Base-by-base conservation (phyloP, 129 eudicot genomes). In the Chrysanthemum seticuspe region DNA sequence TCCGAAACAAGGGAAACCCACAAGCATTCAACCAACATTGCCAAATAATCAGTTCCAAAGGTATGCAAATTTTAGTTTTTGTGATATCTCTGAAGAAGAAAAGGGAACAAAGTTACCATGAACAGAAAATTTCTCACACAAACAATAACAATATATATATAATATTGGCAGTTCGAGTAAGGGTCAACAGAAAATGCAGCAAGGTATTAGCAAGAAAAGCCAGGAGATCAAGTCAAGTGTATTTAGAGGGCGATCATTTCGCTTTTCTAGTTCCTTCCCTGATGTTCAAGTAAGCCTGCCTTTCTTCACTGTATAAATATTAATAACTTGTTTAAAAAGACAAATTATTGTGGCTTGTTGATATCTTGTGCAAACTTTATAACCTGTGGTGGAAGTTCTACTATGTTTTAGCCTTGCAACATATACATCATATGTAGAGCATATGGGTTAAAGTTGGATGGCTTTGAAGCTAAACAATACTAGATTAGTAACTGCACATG, bases 201-300 rank as follows among this genome's bases (percentile, higher is more conserved):
- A 36, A 62, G 51, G 70, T 62, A 19, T 73, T 34, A 61, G 73
- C 73, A 68, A 75, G 14, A 86, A 72, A 65, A 74, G 14, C 31
- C 81, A 60, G 44, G 76, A 65, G 47, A 79, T 56, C 68, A 71
- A 50, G 56, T 78, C 86, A 70, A 50, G 70, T 74, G 90, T 89
- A 59, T 94, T 90, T 70, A 74, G 47, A 48, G 86, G 89, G 72
- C 80, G 78, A 69, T 69, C 69, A 45, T 94, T 94, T 84, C 60
- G 84, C 65, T 94, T 94, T 83, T 86, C 99, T 3, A 74, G 67
- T 58, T 81, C 89, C 59, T 94, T 94, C 83, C 97, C 99, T 77
- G 86, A 77, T 50, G 89, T 77, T 48, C 86, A 81, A 86, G 99
- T 90, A 85, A 81, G 88, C 56, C 65, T n/a, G 48, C 55, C 62